These are phyloP conservation scores for Yarrowia keelungensis DNA, from an alignment of 805 yeast species.

Conservation along the genomic window DNA sequence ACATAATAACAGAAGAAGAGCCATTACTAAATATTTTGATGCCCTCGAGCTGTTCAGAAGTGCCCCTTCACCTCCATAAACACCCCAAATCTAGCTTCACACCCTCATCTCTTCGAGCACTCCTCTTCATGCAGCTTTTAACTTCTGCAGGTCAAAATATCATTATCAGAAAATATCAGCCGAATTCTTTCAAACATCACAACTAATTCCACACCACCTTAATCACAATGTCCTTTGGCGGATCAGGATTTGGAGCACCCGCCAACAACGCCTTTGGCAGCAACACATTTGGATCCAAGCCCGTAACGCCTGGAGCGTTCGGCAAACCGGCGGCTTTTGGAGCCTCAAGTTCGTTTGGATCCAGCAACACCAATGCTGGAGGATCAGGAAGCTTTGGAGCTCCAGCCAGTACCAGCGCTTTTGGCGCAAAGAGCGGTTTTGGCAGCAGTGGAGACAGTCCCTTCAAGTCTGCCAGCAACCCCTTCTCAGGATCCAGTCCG, in stretches of 20 bases:
- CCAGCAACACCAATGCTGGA: background rate
- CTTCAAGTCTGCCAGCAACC: constrained; percentile 19
- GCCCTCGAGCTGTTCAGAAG: no score
- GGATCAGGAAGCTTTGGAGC: background rate
- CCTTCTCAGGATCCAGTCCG: background rate
- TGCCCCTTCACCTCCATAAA: no score
- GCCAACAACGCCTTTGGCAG: constrained; percentile 16
- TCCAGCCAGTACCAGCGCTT: background rate
- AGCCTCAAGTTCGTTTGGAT: background rate
- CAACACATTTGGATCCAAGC: constrained; percentile 16
- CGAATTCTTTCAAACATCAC: background rate
- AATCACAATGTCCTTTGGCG: constrained; percentile 16
- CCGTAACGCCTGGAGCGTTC: constrained; percentile 12
- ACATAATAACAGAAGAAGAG: no score
- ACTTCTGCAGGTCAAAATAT: background rate
- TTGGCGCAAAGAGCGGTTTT: constrained; percentile 23
- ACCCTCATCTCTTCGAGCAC: no score
- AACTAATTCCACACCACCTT: background rate
- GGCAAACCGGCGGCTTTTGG: constrained; percentile 7
- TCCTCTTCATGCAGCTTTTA: no score
- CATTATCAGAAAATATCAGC: background rate
- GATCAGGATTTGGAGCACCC: background rate
- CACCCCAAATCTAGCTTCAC: no score
- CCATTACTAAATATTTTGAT: no score
- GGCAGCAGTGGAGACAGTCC: constrained; percentile 41